Conservation (phyloP, 2,329 filamentous ascomycete species). For the Peltaster fructicola region DNA sequence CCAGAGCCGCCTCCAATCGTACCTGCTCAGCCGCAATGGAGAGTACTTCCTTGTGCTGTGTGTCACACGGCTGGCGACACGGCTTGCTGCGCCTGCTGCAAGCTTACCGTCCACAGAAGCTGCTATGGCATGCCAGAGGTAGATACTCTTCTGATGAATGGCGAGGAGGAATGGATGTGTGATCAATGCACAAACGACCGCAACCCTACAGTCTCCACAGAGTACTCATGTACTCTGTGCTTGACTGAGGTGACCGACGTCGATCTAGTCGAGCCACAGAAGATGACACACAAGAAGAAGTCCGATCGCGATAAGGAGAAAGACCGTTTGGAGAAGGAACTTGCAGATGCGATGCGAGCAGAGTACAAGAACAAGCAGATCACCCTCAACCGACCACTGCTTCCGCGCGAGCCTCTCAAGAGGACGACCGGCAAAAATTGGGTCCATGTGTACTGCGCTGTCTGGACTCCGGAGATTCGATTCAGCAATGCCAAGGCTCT, state of each 20-base stretch:
- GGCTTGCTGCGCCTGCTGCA: constrained; percentile 71
- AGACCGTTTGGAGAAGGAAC: constrained; percentile 70
- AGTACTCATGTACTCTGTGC: constrained; percentile 86
- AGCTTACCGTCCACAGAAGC: constrained; percentile 73
- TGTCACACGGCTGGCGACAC: constrained; percentile 58
- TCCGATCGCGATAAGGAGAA: constrained; percentile 80
- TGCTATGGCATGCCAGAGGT: constrained; percentile 76
- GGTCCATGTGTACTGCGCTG: constrained; percentile 86
- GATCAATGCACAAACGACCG: constrained; percentile 94
- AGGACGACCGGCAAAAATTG: constrained; percentile 93
- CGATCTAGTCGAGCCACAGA: constrained; percentile 70
- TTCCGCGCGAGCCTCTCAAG: constrained; percentile 82
- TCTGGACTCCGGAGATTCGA: constrained; percentile 84
- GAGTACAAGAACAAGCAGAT: constrained; percentile 69
- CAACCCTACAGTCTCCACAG: constrained; percentile 78
- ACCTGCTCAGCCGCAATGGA: constrained; percentile 64
- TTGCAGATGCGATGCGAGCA: constrained; percentile 61
- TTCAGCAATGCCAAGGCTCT: constrained; percentile 73
- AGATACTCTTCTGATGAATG: constrained; percentile 32
- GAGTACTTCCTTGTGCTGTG: constrained; percentile 65
- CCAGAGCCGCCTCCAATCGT: constrained; percentile 45
- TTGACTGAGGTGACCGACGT: constrained; percentile 65
- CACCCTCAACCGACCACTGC: constrained; percentile 62
- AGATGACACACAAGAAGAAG: constrained; percentile 70
- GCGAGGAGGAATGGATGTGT: constrained; percentile 64